Evolutionary conservation across 331 rosid genomes (phyloP).

Genomic region (Malus hybrid): DNA sequence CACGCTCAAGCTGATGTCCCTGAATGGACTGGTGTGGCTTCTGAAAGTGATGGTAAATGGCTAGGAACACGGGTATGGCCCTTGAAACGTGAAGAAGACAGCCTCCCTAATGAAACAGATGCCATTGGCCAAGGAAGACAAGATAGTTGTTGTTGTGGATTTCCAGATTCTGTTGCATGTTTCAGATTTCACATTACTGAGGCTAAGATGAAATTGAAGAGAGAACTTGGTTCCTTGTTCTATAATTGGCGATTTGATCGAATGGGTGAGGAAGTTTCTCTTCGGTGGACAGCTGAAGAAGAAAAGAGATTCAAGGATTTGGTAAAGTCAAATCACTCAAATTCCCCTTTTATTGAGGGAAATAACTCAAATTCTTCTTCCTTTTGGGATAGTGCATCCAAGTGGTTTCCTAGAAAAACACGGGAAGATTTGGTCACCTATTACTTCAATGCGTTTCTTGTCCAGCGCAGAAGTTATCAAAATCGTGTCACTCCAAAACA

Average conservation of each 20-base stretch:
- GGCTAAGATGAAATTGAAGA: conserved; percentile 66
- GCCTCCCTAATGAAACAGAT: conserved; percentile 7
- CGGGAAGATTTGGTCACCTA: conserved; percentile 57
- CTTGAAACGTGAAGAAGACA: conserved; percentile 12
- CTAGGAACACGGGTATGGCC: conserved; percentile 66
- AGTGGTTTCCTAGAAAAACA: conserved; percentile 46
- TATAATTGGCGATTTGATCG: conserved; percentile 61
- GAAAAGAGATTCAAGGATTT: conserved; percentile 61
- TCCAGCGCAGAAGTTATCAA: conserved; percentile 71
- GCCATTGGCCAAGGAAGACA: conserved; percentile 44
- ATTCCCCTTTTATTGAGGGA: too few species aligned
- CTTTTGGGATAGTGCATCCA: conserved; percentile 32
- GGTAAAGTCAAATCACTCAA: conserved; percentile 20
- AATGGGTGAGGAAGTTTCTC: conserved; percentile 89
- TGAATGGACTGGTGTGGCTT: conserved; percentile 57
- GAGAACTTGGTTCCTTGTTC: conserved; percentile 54
- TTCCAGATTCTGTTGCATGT: conserved; percentile 67
- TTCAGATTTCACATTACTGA: conserved; percentile 81
- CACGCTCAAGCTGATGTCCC: conserved; percentile 71
- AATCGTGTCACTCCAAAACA: conserved; percentile 59
- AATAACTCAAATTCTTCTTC: conserved; percentile 1
- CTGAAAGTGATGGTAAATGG: conserved; percentile 71
- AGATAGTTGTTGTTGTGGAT: conserved; percentile 43
- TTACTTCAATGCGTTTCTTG: conserved; percentile 71
- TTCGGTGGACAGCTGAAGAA: conserved; percentile 69